phyloP scores from a whole-genome alignment of 306 rosid species.

The Hippophae gyantsensis region DNA sequence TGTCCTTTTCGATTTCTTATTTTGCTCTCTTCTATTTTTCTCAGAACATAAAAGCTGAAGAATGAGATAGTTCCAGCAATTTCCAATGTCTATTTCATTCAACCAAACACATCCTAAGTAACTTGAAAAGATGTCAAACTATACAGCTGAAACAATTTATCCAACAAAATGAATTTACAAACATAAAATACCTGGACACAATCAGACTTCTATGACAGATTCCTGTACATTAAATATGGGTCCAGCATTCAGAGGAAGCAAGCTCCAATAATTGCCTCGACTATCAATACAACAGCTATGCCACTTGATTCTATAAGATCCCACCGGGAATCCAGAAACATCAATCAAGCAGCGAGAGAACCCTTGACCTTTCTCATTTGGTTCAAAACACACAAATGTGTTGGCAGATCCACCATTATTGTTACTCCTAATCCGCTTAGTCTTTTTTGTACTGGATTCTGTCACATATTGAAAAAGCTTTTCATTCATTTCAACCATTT shows the following conservation, averaged over 20 bases:
- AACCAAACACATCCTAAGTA: no score
- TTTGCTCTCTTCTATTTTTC: no score
- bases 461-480: conserved; percentile 26
- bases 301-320: conserved; percentile 57
- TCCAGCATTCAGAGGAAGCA: conserved; percentile 47
- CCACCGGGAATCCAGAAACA: conserved; percentile 45
- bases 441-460: conserved; percentile 10
- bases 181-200: neutral
- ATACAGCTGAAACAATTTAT: no score
- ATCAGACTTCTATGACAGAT: neutral
- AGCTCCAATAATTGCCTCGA: conserved; percentile 41
- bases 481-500: conserved; percentile 35
- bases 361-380: conserved; percentile 52
- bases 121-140: no score
- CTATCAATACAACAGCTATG: conserved; percentile 42
- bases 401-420: conserved; percentile 16
- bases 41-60: no score
- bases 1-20: no score
- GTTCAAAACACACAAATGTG: conserved; percentile 27
- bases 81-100: no score
- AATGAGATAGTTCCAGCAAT: no score
- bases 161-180: no score
- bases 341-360: conserved; percentile 59
- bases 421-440: neutral
- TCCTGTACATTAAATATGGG: conserved; percentile 34